A percentile compares a stretch with the other conserved stretches of the same genome.
Conservation (phyloP, 192 early-diverging fungal species). For the Backusella parvicylindrica region DNA sequence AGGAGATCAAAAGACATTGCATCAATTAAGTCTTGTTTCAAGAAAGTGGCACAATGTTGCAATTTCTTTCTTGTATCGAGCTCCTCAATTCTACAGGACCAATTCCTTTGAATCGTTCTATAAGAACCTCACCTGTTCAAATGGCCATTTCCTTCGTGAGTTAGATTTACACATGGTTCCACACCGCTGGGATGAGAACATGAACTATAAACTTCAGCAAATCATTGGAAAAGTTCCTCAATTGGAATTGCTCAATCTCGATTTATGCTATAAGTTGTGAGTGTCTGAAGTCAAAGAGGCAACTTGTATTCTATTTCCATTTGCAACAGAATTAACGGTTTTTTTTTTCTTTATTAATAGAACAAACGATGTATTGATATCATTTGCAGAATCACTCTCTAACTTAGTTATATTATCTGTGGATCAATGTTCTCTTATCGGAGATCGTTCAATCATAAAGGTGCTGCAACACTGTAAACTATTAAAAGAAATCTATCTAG, state of each 20-base stretch:
- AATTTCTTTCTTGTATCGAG: neutral
- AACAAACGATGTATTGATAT: neutral
- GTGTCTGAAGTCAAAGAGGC: neutral
- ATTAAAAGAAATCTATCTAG: neutral
- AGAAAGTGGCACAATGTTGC: neutral
- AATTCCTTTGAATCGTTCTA: neutral
- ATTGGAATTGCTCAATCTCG: slow-evolving; percentile 3
- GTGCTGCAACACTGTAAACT: neutral
- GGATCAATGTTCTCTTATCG: slow-evolving; percentile 1
- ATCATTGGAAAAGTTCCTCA: neutral
- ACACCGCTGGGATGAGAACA: neutral
- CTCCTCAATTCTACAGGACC: neutral
- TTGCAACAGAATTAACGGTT: neutral
- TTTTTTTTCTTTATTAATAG: neutral
- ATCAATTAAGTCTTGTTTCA: neutral
- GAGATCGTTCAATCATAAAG: neutral
- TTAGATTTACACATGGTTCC: slow-evolving; percentile 4
- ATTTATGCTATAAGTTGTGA: slow-evolving; percentile 5
- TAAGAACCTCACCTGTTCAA: neutral
- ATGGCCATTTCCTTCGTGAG: neutral
- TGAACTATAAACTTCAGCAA: neutral
- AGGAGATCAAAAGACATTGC: neutral
- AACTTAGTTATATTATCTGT: slow-evolving; percentile 2
- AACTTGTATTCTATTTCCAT: neutral
- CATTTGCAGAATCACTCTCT: neutral